A percentile compares a stretch with the other conserved stretches of the same genome.
phyloP scores from a whole-genome alignment of 805 yeast genomes.

The Yamadazyma takamatsuzukensis region DNA sequence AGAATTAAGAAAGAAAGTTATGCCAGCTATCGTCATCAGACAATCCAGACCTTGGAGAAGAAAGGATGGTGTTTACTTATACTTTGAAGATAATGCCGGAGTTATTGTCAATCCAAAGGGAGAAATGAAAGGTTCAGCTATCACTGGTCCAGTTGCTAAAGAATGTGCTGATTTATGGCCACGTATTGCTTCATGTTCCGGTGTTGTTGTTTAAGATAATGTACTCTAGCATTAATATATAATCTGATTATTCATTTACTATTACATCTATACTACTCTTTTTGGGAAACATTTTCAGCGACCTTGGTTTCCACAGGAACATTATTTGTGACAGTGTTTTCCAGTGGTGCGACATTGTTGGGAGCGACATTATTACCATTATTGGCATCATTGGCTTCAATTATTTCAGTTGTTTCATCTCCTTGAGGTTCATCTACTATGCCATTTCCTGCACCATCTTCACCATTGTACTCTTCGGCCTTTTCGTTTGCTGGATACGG shows the following conservation, averaged over 20 bases:
- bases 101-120: slow-evolving; percentile 99
- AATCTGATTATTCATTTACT: not conserved
- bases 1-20: slow-evolving; percentile 99
- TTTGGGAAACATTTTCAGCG: not conserved
- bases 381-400: not conserved
- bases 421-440: not conserved
- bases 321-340: not conserved
- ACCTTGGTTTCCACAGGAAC: not conserved
- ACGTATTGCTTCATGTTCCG: slow-evolving; percentile 99
- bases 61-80: slow-evolving; percentile 99
- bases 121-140: slow-evolving; percentile 99
- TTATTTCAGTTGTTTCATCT: too few relatives aligned
- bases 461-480: not conserved
- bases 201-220: slow-evolving; percentile 98
- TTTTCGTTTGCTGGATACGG: slow-evolving; percentile 15
- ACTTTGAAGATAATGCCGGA: slow-evolving; percentile 99
- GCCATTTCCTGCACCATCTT: not conserved
- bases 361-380: not conserved
- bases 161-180: slow-evolving; percentile 99
- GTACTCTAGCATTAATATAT: slow-evolving; percentile 9
- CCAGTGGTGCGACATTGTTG: not conserved
- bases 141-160: slow-evolving; percentile 99
- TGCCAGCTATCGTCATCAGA: slow-evolving; percentile 99
- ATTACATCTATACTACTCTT: not conserved
- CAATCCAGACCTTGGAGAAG: slow-evolving; percentile 99